These are phyloP conservation scores for Circinella umbellata DNA, from an alignment of 371 early-diverging fungal genomes.

Conservation along the genomic window DNA sequence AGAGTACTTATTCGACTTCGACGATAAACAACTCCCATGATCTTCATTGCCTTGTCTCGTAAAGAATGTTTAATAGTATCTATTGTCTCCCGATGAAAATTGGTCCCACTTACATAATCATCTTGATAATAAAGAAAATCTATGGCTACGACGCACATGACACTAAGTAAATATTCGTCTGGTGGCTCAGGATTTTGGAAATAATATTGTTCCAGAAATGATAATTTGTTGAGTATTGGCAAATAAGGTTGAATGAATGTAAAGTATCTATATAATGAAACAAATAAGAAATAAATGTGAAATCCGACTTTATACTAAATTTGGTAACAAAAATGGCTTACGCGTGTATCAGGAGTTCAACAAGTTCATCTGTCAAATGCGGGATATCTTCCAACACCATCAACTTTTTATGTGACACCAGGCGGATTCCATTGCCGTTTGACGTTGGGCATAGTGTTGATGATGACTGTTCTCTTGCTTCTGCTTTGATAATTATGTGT, in stretches of 20 bases:
- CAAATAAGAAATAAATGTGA: not conserved
- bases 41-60: conserved; percentile 22
- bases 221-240: conserved; percentile 44
- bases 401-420: conserved; percentile 14
- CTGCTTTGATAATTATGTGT: conserved; percentile 42
- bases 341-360: conserved; percentile 32
- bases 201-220: conserved; percentile 45
- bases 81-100: conserved; percentile 13
- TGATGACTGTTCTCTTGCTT: conserved; percentile 8
- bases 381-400: conserved; percentile 31
- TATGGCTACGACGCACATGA: conserved; percentile 28
- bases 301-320: not conserved
- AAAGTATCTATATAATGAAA: conserved; percentile 35
- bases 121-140: conserved; percentile 4
- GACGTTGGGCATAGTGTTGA: too few relatives aligned
- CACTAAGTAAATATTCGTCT: conserved; percentile 37
- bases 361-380: conserved; percentile 30
- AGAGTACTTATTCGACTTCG: conserved; percentile 38
- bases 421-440: not conserved
- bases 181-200: conserved; percentile 39
- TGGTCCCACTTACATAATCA: conserved; percentile 10
- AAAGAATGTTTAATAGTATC: conserved; percentile 12
- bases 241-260: conserved; percentile 25
- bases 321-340: conserved; percentile 11
- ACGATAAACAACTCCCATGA: conserved; percentile 26